phyloP scores from a whole-genome alignment of 371 early-diverging fungal species.

The Capillidium rhysosporum region DNA sequence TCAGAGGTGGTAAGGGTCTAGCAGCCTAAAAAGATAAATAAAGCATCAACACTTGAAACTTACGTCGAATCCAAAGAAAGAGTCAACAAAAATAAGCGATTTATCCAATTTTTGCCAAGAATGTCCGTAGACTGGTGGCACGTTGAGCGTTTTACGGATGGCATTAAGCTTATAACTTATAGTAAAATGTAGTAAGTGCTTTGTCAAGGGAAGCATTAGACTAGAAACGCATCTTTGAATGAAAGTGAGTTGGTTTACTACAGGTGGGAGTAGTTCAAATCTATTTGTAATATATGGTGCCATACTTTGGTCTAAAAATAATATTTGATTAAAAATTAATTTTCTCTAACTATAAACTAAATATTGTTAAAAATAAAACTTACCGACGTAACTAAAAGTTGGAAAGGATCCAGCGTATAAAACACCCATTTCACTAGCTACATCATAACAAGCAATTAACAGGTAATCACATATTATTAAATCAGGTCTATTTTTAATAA shows the following conservation, averaged over 20 bases:
- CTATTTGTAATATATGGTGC: constrained; percentile 3
- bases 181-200: neutral
- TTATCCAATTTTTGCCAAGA: constrained; percentile 4
- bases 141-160: neutral
- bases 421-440: neutral
- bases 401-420: neutral
- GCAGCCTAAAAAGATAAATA: constrained; percentile 7
- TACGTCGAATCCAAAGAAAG: constrained; percentile 7
- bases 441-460: constrained; percentile 5
- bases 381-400: constrained; percentile 5
- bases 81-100: constrained; percentile 3
- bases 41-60: neutral
- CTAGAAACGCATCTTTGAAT: neutral
- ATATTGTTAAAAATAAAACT: neutral
- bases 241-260: neutral
- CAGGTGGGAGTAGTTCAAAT: constrained; percentile 4
- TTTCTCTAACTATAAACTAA: no score
- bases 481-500: neutral
- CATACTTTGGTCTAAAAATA: constrained; percentile 2
- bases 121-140: neutral
- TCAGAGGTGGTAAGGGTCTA: constrained; percentile 14
- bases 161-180: neutral
- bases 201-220: neutral
- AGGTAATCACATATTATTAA: constrained; percentile 5
- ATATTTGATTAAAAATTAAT: no score